Conservation (phyloP, 164 flowering plant species). For the Magnolia sinica region DNA sequence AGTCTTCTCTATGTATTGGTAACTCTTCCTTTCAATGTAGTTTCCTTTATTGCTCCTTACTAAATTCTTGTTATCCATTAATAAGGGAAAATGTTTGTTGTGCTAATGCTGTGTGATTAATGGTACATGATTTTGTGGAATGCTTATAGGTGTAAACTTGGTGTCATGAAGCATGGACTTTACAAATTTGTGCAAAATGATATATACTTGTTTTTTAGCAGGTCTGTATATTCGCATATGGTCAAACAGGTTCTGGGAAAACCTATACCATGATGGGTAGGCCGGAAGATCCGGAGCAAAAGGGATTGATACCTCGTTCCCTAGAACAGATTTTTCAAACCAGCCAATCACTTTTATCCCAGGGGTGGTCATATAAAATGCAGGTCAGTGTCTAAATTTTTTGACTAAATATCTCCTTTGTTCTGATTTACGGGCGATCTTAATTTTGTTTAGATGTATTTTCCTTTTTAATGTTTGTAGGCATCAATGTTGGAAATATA, state of each 20-base stretch:
- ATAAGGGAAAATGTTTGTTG: too few relatives aligned
- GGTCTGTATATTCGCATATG: slow-evolving; percentile 99
- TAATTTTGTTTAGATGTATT: background rate
- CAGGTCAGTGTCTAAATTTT: slow-evolving; percentile 46
- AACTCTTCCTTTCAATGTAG: too few relatives aligned
- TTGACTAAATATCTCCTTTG: background rate
- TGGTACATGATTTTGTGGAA: too few relatives aligned
- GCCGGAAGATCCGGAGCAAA: slow-evolving; percentile 60
- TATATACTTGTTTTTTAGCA: slow-evolving; percentile 21
- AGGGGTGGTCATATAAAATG: slow-evolving; percentile 97
- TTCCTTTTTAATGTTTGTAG: slow-evolving; percentile 24
- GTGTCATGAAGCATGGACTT: too few relatives aligned
- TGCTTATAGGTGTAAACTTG: too few relatives aligned
- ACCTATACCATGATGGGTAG: slow-evolving; percentile 99
- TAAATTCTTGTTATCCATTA: too few relatives aligned
- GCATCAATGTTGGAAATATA: slow-evolving; percentile 95
- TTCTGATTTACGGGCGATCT: background rate
- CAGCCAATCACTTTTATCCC: slow-evolving; percentile 60
- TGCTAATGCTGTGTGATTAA: too few relatives aligned
- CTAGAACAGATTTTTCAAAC: slow-evolving; percentile 89
- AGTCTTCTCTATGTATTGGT: too few relatives aligned
- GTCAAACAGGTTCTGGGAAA: slow-evolving; percentile 98
- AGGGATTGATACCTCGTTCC: slow-evolving; percentile 90
- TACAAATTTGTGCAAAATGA: background rate
- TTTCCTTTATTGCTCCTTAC: too few relatives aligned